Evolutionary conservation across 306 rosid genomes (phyloP).

Genomic region (Neltuma alba): DNA sequence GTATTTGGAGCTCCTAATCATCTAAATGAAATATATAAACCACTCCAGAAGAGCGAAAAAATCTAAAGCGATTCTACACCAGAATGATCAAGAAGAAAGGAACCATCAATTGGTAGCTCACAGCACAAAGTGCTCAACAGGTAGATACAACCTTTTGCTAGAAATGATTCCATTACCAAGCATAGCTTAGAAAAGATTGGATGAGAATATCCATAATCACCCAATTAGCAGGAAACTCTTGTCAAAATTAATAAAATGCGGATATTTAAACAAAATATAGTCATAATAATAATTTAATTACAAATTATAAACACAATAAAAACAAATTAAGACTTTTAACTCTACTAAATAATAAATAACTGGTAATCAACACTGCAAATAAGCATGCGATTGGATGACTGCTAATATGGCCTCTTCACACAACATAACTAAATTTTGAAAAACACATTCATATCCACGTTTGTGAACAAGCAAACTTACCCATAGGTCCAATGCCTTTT

Average conservation of each 20-base stretch:
- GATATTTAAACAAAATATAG: background rate
- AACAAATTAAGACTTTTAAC: background rate
- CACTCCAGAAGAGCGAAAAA: slow-evolving; percentile 1
- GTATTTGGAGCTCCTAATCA: background rate
- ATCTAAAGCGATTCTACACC: background rate
- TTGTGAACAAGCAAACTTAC: slow-evolving; percentile 44
- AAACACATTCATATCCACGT: slow-evolving; percentile 22
- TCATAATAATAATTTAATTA: background rate
- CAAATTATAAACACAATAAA: background rate
- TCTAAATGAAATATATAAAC: slow-evolving; percentile 7
- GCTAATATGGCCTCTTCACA: slow-evolving; percentile 2
- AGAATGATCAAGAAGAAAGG: background rate
- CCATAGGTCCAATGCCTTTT: slow-evolving; percentile 89
- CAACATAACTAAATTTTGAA: slow-evolving; percentile 13
- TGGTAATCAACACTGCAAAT: background rate
- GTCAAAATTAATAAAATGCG: background rate
- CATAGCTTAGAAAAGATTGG: background rate
- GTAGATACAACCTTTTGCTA: background rate
- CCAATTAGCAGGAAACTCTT: background rate
- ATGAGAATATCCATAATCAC: background rate
- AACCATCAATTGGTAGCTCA: background rate
- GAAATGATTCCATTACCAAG: background rate
- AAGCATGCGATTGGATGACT: background rate
- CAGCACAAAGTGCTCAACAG: slow-evolving; percentile 9
- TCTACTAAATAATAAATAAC: background rate